Conservation (phyloP, 306 rosid species). For the Astragalus membranaceus region DNA sequence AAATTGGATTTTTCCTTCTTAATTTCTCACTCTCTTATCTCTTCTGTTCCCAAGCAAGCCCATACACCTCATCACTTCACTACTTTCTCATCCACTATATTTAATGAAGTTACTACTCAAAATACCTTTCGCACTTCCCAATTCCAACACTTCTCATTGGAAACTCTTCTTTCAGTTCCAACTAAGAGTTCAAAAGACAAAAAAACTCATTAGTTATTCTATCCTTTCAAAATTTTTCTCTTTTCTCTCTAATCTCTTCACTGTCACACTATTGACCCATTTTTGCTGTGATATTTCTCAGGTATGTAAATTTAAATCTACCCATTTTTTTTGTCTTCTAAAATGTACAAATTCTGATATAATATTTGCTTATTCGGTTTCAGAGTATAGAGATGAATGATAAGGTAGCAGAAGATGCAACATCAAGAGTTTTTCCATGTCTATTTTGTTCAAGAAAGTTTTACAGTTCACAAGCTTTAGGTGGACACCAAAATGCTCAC, state of each 20-base stretch:
- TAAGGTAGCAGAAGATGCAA: slow-evolving; percentile 22
- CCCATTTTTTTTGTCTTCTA: not conserved
- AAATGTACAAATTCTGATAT: not conserved
- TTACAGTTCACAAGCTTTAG: slow-evolving; percentile 78
- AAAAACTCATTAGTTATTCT: too few relatives aligned
- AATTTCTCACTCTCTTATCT: slow-evolving; percentile 38
- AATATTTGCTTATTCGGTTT: not conserved
- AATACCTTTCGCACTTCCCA: slow-evolving; percentile 46
- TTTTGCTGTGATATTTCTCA: slow-evolving; percentile 9
- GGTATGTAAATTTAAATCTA: not conserved
- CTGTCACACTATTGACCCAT: slow-evolving; percentile 1
- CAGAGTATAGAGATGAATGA: slow-evolving; percentile 39
- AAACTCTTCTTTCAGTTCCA: slow-evolving; percentile 38
- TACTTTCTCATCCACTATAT: slow-evolving; percentile 30
- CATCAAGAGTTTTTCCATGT: slow-evolving; percentile 63
- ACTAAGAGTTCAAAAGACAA: slow-evolving; percentile 9
- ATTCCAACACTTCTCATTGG: slow-evolving; percentile 36
- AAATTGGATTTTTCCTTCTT: slow-evolving; percentile 37
- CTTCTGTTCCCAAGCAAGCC: slow-evolving; percentile 67
- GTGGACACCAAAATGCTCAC: slow-evolving; percentile 95
- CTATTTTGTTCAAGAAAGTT: slow-evolving; percentile 72
- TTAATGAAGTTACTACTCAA: slow-evolving; percentile 33
- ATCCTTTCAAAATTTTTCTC: not conserved
- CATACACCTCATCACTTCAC: slow-evolving; percentile 42
- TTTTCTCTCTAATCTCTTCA: not conserved